A percentile compares a stretch with the other conserved stretches of the same genome.
These are phyloP conservation scores for Diplodia scrobiculata DNA, from an alignment of 2,329 filamentous ascomycete genomes.

Conservation along the genomic window DNA sequence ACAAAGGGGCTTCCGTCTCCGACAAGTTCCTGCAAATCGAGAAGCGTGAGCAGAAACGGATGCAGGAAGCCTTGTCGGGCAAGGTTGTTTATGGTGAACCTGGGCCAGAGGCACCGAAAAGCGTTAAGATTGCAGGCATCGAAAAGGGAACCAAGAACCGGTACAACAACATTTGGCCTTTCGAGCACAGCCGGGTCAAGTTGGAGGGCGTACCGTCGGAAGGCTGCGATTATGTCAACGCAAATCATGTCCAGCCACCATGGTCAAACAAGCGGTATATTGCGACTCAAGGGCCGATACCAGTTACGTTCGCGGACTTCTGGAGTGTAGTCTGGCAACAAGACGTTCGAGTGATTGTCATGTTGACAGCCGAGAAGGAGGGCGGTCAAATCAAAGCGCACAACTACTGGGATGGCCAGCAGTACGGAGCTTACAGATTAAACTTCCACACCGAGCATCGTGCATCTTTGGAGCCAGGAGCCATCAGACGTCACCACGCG, in stretches of 20 bases:
- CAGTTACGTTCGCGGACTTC: conserved; percentile 92
- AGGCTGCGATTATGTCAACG: conserved; percentile 92
- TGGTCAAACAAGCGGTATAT: conserved; percentile 92
- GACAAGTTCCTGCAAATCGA: conserved; percentile 85
- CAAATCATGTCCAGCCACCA: conserved; percentile 77
- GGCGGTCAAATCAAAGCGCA: conserved; percentile 94
- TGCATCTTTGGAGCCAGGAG: conserved; percentile 68
- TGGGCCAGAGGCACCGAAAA: conserved; percentile 44
- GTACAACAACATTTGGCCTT: conserved; percentile 97
- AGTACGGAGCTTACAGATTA: conserved; percentile 76
- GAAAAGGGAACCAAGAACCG: conserved; percentile 95
- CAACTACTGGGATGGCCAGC: conserved; percentile 80
- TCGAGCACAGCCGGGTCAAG: conserved; percentile 87
- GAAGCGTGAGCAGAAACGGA: conserved; percentile 81
- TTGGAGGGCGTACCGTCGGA: conserved; percentile 67
- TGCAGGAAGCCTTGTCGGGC: conserved; percentile 75
- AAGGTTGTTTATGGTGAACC: conserved; percentile 60
- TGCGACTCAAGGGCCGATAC: conserved; percentile 89
- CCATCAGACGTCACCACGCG: conserved; percentile 51
- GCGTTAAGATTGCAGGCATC: conserved; percentile 81
- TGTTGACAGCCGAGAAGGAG: conserved; percentile 92
- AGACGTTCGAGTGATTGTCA: conserved; percentile 90
- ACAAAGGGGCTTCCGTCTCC: conserved; percentile 78
- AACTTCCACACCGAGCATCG: conserved; percentile 79
- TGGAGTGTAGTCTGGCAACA: conserved; percentile 98